A percentile compares a stretch with the other conserved stretches of the same genome.
Conservation (phyloP, 768 basidiomycete species). For the Mycena olivaceomarginata region DNA sequence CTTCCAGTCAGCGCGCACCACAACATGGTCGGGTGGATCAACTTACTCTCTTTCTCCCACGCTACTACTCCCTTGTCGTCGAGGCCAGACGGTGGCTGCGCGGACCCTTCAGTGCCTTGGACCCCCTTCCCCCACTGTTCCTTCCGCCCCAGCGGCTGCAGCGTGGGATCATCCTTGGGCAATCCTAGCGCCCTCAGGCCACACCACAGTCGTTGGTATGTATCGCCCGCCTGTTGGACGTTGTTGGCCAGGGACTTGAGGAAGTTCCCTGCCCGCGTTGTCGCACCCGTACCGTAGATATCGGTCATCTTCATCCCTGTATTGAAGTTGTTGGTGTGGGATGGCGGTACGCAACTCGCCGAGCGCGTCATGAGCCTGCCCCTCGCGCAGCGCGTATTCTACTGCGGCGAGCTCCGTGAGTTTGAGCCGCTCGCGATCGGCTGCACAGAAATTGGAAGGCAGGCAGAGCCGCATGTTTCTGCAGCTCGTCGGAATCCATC, state of each 20-base stretch:
- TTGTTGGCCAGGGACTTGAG: not conserved
- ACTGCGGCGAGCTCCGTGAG: not conserved
- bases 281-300: slow-evolving; percentile 2
- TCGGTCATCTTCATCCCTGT: not conserved
- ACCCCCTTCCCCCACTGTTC: too few species aligned
- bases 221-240: too few species aligned
- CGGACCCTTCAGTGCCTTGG: too few species aligned
- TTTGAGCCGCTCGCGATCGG: too few species aligned
- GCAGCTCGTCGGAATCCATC: not conserved
- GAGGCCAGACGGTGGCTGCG: too few species aligned
- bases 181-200: too few species aligned
- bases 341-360: not conserved
- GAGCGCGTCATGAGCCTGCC: slow-evolving; percentile 3
- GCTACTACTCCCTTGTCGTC: not conserved
- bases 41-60: not conserved
- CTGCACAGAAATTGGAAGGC: not conserved
- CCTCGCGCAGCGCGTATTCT: slow-evolving; percentile 7
- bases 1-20: not conserved
- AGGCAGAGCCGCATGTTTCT: slow-evolving; percentile 11
- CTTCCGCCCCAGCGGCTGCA: too few species aligned
- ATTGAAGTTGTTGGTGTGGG: not conserved
- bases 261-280: slow-evolving; percentile 60
- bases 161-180: too few species aligned
- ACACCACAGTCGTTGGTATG: too few species aligned
- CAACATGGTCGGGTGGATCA: not conserved